phyloP scores from a whole-genome alignment of 2,329 filamentous ascomycete genomes.

The Colletotrichum incanum region DNA sequence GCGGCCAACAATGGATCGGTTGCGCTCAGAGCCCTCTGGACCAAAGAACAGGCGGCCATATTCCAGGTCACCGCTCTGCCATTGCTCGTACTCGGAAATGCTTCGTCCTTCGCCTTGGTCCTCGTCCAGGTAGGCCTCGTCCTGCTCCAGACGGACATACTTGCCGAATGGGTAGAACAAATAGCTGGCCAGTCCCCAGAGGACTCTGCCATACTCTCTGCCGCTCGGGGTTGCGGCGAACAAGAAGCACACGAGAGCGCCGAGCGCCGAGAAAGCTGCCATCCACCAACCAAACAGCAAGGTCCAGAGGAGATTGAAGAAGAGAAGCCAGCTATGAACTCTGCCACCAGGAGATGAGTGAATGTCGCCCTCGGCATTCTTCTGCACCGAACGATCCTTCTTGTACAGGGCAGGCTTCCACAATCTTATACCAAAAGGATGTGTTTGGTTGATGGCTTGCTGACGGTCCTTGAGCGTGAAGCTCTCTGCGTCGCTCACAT shows the following conservation, averaged over 20 bases:
- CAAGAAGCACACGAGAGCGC: slow-evolving; percentile 83
- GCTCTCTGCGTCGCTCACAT: slow-evolving; percentile 93
- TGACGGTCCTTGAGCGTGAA: slow-evolving; percentile 98
- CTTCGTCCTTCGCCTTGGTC: slow-evolving; percentile 96
- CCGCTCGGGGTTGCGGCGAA: slow-evolving; percentile 86
- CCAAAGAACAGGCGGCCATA: slow-evolving; percentile 97
- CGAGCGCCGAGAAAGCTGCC: slow-evolving; percentile 80
- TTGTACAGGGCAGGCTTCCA: slow-evolving; percentile 99
- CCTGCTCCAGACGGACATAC: slow-evolving; percentile 92
- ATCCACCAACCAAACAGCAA: slow-evolving; percentile 98
- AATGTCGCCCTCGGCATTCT: slow-evolving; percentile 95
- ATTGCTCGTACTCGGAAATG: slow-evolving; percentile 98
- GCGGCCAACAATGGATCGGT: slow-evolving; percentile 86
- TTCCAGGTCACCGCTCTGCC: slow-evolving; percentile 97
- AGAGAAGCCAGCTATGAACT: slow-evolving; percentile 86
- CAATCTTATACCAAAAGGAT: slow-evolving; percentile 98
- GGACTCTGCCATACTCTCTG: slow-evolving; percentile 86
- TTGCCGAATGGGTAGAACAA: slow-evolving; percentile 97
- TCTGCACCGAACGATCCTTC: slow-evolving; percentile 95
- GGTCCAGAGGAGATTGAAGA: slow-evolving; percentile 94
- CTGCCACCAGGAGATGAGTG: slow-evolving; percentile 93
- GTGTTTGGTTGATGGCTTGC: slow-evolving; percentile 97
- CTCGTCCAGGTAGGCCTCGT: slow-evolving; percentile 94
- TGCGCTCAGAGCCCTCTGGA: slow-evolving; percentile 81
- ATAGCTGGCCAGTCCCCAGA: slow-evolving; percentile 88